Evolutionary conservation across 345 rosid genomes (phyloP).

Genomic region (Eutrema heterophyllum): DNA sequence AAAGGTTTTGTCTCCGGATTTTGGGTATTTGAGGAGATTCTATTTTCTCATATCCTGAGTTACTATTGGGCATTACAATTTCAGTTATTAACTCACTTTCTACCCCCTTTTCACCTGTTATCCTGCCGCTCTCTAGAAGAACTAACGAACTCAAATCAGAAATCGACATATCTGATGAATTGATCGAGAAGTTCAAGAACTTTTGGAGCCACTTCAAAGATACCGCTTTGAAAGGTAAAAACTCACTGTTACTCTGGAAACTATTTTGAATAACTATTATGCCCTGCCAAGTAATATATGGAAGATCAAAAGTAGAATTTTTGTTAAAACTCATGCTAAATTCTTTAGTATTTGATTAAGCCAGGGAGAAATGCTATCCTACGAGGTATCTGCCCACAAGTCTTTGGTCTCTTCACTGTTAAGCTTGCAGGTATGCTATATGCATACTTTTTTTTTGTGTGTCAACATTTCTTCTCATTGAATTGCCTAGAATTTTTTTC

Average conservation of each 20-base stretch:
- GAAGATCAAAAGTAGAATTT: not conserved
- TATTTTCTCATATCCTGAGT: not conserved
- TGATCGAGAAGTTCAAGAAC: slow-evolving; percentile 58
- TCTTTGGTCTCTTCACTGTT: slow-evolving; percentile 98
- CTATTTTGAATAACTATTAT: not conserved
- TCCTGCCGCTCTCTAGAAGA: slow-evolving; percentile 46
- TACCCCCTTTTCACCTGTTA: not conserved
- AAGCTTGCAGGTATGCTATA: slow-evolving; percentile 76
- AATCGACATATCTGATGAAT: slow-evolving; percentile 57
- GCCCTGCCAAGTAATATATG: not conserved
- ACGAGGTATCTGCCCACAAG: slow-evolving; percentile 86
- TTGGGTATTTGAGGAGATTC: not conserved
- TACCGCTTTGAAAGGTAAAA: slow-evolving; percentile 69
- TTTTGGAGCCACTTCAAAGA: slow-evolving; percentile 79
- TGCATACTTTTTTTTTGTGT: not conserved
- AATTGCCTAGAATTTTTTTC: not conserved
- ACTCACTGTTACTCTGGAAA: not conserved
- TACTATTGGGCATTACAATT: not conserved
- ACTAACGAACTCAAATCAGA: slow-evolving; percentile 81
- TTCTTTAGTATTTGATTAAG: not conserved
- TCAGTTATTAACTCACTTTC: slow-evolving; percentile 1
- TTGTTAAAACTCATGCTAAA: not conserved
- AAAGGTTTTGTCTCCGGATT: no score
- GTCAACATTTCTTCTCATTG: not conserved
- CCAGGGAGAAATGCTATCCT: slow-evolving; percentile 88